Percentiles rank a stretch among this genome's conserved stretches.
Evolutionary conservation across 2,329 filamentous ascomycete genomes (phyloP).

Genomic region (Sclerotinia borealis): DNA sequence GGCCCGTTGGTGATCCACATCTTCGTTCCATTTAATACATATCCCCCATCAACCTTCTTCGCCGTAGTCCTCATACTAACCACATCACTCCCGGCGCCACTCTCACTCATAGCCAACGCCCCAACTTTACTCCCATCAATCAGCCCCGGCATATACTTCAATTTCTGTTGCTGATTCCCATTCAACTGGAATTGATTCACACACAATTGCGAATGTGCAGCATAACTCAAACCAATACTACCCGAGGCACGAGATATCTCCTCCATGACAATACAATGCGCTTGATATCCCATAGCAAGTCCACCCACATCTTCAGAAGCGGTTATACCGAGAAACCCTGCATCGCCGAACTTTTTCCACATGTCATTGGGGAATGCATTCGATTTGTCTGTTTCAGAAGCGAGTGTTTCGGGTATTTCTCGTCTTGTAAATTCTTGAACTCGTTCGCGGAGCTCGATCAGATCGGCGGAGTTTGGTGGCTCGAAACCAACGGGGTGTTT

Average conservation of each 20-base stretch:
- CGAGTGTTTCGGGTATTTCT: slow-evolving; percentile 80
- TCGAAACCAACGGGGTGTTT: slow-evolving; percentile 62
- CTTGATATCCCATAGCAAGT: slow-evolving; percentile 88
- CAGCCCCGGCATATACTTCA: slow-evolving; percentile 70
- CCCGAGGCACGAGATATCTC: slow-evolving; percentile 83
- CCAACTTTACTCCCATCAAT: slow-evolving; percentile 77
- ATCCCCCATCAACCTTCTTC: slow-evolving; percentile 75
- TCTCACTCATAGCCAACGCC: slow-evolving; percentile 91
- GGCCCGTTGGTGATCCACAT: slow-evolving; percentile 99
- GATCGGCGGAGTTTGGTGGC: slow-evolving; percentile 45
- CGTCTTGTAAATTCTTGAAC: slow-evolving; percentile 75
- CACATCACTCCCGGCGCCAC: slow-evolving; percentile 85
- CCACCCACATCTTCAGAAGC: slow-evolving; percentile 90
- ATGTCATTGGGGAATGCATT: slow-evolving; percentile 88
- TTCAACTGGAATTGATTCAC: slow-evolving; percentile 95
- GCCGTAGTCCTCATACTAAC: slow-evolving; percentile 91
- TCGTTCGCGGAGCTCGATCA: slow-evolving; percentile 46
- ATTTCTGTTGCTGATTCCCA: slow-evolving; percentile 72
- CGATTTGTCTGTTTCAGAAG: slow-evolving; percentile 71
- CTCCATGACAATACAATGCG: slow-evolving; percentile 92
- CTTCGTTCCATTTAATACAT: slow-evolving; percentile 66
- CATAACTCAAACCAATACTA: slow-evolving; percentile 84
- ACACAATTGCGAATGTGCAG: slow-evolving; percentile 91
- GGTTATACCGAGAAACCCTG: slow-evolving; percentile 87
- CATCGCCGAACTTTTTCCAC: slow-evolving; percentile 91